Conservation (phyloP, 2,329 filamentous ascomycete genomes). For the Huntiella moniliformis region DNA sequence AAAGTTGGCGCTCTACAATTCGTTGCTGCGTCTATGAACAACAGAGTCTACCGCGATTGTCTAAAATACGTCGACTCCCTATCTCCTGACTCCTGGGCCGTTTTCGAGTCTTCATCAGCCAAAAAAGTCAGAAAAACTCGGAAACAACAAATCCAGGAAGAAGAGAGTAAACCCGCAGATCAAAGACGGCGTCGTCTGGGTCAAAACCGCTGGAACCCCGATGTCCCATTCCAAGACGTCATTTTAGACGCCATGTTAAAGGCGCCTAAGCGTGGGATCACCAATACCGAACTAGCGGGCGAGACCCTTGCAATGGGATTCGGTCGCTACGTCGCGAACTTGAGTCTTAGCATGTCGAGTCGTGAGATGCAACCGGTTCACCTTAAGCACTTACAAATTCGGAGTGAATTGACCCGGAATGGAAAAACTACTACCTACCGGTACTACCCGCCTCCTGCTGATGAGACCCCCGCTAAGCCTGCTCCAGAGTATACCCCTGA, state of each 20-base stretch:
- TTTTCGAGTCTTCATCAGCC: conserved; percentile 22
- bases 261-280: conserved; percentile 18
- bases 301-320: conserved; percentile 21
- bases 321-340: conserved; percentile 18
- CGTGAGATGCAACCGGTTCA: conserved; percentile 22
- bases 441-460: conserved; percentile 9
- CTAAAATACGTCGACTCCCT: conserved; percentile 39
- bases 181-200: background rate
- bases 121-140: conserved; percentile 11
- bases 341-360: conserved; percentile 14
- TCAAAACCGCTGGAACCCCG: conserved; percentile 6
- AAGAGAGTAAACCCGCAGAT: conserved; percentile 2
- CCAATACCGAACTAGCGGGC: conserved; percentile 20
- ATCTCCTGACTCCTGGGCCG: conserved; percentile 35
- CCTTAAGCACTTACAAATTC: conserved; percentile 22
- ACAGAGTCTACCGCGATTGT: conserved; percentile 41
- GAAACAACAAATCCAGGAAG: conserved; percentile 11
- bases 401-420: conserved; percentile 11
- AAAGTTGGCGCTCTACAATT: conserved; percentile 36
- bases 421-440: conserved; percentile 12
- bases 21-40: conserved; percentile 34
- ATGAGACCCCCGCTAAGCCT: too few species aligned
- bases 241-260: conserved; percentile 20
- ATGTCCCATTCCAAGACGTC: conserved; percentile 13
- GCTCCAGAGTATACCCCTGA: background rate